Conservation (phyloP, 768 basidiomycete species). For the Dictyophora rubrovolvata region DNA sequence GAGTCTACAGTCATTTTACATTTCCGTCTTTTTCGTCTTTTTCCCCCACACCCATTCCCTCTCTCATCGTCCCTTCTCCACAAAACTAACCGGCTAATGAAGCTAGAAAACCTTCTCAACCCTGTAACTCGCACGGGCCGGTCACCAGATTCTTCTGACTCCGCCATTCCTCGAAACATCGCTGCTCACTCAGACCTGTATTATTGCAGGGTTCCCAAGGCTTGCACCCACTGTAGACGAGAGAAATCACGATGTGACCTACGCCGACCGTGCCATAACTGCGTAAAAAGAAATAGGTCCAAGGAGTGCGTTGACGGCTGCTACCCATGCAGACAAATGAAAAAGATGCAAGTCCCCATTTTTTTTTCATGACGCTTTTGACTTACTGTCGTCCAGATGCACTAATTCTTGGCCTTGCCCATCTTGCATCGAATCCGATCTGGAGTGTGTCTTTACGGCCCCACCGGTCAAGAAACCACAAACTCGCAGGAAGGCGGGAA, state of each 20-base stretch:
- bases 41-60: neutral
- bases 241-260: neutral
- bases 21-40: no score
- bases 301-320: neutral
- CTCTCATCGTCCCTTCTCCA: neutral
- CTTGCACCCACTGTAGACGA: neutral
- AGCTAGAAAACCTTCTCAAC: neutral
- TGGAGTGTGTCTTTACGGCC: no score
- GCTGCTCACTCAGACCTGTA: neutral
- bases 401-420: neutral
- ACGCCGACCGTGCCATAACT: neutral
- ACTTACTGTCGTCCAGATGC: neutral
- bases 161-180: neutral
- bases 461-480: no score
- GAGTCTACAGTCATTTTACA: neutral
- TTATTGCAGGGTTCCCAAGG: neutral
- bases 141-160: neutral
- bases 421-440: neutral
- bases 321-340: neutral
- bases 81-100: neutral
- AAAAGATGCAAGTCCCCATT: neutral
- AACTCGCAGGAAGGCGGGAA: no score
- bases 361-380: neutral
- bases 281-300: neutral
- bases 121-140: neutral